A percentile compares a stretch with the other conserved stretches of the same genome.
phyloP scores from a whole-genome alignment of 169 alveolate species.

The Plasmodium chabaudi region DNA sequence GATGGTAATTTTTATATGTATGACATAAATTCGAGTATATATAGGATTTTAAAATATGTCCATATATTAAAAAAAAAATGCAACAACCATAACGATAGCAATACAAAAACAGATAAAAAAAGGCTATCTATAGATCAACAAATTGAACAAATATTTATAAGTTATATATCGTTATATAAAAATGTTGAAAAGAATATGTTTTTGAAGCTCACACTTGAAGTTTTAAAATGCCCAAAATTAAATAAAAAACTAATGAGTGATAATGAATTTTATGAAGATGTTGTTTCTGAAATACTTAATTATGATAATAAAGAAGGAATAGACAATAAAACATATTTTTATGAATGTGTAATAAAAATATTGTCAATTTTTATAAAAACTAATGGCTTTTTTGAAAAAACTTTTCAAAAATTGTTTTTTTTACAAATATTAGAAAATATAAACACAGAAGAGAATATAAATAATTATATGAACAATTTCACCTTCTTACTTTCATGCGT shows the following conservation, averaged over 20 bases:
- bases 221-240: constrained; percentile 31
- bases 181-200: constrained; percentile 32
- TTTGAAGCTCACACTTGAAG: constrained; percentile 45
- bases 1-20: constrained; percentile 41
- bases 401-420: constrained; percentile 46
- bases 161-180: constrained; percentile 53
- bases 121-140: background rate
- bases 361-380: constrained; percentile 33
- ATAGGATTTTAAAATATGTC: constrained; percentile 43
- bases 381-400: constrained; percentile 25
- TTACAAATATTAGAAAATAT: constrained; percentile 24
- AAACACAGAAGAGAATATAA: constrained; percentile 41
- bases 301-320: constrained; percentile 18
- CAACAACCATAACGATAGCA: background rate
- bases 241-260: constrained; percentile 22
- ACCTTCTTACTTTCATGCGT: constrained; percentile 74
- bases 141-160: constrained; percentile 64
- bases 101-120: constrained; percentile 1
- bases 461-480: constrained; percentile 32
- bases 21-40: constrained; percentile 38
- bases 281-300: constrained; percentile 37
- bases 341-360: constrained; percentile 41
- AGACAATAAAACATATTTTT: constrained; percentile 28
- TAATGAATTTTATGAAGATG: constrained; percentile 39
- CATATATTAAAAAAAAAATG: constrained; percentile 49